These are phyloP conservation scores for Umbelopsis ramanniana DNA, from an alignment of 192 early-diverging fungal genomes.

Conservation along the genomic window DNA sequence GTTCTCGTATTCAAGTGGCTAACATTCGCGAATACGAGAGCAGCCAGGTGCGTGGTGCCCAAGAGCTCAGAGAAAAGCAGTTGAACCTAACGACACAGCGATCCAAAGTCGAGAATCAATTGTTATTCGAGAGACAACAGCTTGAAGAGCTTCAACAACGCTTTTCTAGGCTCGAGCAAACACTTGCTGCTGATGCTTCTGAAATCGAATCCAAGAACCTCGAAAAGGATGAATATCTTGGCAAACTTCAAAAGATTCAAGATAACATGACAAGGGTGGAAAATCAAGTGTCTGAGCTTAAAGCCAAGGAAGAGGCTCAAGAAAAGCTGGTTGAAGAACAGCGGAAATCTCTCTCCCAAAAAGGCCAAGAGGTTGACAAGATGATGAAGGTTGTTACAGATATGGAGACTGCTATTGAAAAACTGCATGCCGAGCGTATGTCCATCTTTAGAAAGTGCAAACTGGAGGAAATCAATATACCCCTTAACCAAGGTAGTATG, in stretches of 20 bases:
- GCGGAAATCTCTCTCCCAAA: slow-evolving; percentile 58
- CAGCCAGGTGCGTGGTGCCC: slow-evolving; percentile 65
- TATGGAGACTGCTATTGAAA: slow-evolving; percentile 80
- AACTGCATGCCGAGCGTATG: slow-evolving; percentile 72
- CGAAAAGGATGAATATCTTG: slow-evolving; percentile 38
- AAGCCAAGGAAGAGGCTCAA: slow-evolving; percentile 42
- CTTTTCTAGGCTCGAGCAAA: slow-evolving; percentile 56
- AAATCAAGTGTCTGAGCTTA: background rate
- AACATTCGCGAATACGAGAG: slow-evolving; percentile 91
- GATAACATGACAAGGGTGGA: slow-evolving; percentile 57
- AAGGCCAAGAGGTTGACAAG: slow-evolving; percentile 73
- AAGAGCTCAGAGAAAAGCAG: slow-evolving; percentile 75
- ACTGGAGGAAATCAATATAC: slow-evolving; percentile 91
- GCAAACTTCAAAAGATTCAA: slow-evolving; percentile 50
- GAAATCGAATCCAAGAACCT: slow-evolving; percentile 45
- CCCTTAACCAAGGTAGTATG: slow-evolving; percentile 74
- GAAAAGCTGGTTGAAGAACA: slow-evolving; percentile 55
- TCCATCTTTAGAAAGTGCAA: slow-evolving; percentile 88
- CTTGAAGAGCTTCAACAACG: slow-evolving; percentile 64
- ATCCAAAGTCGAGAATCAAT: slow-evolving; percentile 81
- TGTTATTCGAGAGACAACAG: slow-evolving; percentile 78
- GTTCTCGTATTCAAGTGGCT: slow-evolving; percentile 67
- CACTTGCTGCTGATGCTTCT: slow-evolving; percentile 45
- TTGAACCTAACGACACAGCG: slow-evolving; percentile 77
- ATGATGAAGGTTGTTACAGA: slow-evolving; percentile 63